phyloP scores from a whole-genome alignment of 2,329 filamentous ascomycete genomes.

The Karstenula rhodostoma region DNA sequence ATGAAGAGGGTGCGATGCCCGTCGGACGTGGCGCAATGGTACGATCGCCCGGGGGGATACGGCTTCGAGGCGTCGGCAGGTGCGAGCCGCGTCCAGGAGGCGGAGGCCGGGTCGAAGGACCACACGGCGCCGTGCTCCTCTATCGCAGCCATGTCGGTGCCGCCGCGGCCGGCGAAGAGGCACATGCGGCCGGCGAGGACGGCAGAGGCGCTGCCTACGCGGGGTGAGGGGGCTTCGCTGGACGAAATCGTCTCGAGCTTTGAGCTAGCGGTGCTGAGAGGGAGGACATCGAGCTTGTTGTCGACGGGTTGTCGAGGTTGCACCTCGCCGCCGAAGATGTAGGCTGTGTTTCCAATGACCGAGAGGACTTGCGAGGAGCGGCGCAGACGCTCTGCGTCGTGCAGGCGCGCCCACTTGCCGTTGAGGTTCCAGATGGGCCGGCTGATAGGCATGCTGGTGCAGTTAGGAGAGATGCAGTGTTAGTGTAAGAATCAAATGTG shows the following conservation, averaged over 20 bases:
- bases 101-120: slow-evolving; percentile 73
- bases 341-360: slow-evolving; percentile 65
- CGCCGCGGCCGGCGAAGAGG: slow-evolving; percentile 81
- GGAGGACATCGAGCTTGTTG: slow-evolving; percentile 74
- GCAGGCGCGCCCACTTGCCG: slow-evolving; percentile 49
- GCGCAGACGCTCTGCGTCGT: slow-evolving; percentile 57
- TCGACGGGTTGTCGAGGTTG: slow-evolving; percentile 72
- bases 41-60: slow-evolving; percentile 72
- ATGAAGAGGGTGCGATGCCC: slow-evolving; percentile 76
- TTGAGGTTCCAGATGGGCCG: slow-evolving; percentile 37
- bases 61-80: slow-evolving; percentile 60
- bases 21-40: slow-evolving; percentile 72
- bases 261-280: slow-evolving; percentile 61
- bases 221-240: slow-evolving; percentile 65
- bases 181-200: slow-evolving; percentile 76
- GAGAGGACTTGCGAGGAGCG: slow-evolving; percentile 79
- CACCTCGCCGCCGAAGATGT: slow-evolving; percentile 81
- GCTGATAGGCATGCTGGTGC: slow-evolving; percentile 31
- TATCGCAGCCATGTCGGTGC: slow-evolving; percentile 72
- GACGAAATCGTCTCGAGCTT: slow-evolving; percentile 34
- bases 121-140: slow-evolving; percentile 79
- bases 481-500: not conserved
- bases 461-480: slow-evolving; percentile 2
- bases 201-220: slow-evolving; percentile 77
- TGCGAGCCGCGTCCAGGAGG: slow-evolving; percentile 70